phyloP scores from a whole-genome alignment of 345 rosid species.

The Gossypium bickii region DNA sequence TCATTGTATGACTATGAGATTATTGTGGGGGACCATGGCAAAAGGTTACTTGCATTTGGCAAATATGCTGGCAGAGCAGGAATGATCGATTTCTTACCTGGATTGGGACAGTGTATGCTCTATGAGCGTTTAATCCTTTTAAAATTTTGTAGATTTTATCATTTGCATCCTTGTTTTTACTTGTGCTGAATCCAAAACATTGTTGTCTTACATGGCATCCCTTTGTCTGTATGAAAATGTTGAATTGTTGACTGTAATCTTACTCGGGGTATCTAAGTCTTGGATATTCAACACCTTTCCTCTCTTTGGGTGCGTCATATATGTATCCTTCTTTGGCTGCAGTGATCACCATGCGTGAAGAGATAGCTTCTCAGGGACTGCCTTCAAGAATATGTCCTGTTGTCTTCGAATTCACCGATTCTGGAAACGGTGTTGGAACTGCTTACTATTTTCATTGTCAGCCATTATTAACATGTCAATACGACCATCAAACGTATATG shows the following conservation, averaged over 20 bases:
- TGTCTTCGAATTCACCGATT: slow-evolving; percentile 70
- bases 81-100: slow-evolving; percentile 68
- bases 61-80: slow-evolving; percentile 94
- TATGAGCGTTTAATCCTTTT: not conserved
- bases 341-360: slow-evolving; percentile 72
- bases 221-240: not conserved
- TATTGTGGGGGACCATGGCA: slow-evolving; percentile 68
- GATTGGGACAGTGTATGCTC: slow-evolving; percentile 70
- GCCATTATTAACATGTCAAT: too few relatives aligned
- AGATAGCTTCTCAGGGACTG: slow-evolving; percentile 67
- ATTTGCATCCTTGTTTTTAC: too few relatives aligned
- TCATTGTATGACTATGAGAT: slow-evolving; percentile 87
- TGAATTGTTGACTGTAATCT: not conserved
- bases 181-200: too few relatives aligned
- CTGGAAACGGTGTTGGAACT: slow-evolving; percentile 56
- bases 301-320: slow-evolving; percentile 69
- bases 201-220: not conserved
- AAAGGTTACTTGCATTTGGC: slow-evolving; percentile 75
- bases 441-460: not conserved
- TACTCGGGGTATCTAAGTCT: slow-evolving; percentile 64
- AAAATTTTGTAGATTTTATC: not conserved
- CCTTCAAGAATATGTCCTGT: slow-evolving; percentile 79
- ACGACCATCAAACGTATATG: not conserved
- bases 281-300: slow-evolving; percentile 81
- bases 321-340: slow-evolving; percentile 85